Evolutionary conservation across 805 yeast species (phyloP).

Genomic region (Lipomyces yamanashiensis): DNA sequence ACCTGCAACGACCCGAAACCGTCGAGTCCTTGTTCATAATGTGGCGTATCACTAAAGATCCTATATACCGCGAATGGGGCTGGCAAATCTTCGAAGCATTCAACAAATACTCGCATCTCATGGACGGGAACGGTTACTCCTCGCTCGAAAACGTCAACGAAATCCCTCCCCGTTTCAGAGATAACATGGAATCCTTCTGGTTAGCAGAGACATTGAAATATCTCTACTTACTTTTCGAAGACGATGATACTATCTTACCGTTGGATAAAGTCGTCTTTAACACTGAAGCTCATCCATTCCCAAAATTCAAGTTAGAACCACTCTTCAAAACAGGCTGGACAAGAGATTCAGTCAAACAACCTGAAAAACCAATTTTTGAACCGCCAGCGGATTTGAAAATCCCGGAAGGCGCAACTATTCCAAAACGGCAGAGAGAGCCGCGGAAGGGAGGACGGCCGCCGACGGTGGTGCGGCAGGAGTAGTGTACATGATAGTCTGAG

Average conservation of each 20-base stretch:
- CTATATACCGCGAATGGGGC: constrained; percentile 79
- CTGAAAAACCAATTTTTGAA: background rate
- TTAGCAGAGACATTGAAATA: constrained; percentile 87
- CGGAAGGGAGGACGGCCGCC: background rate
- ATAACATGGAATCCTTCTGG: constrained; percentile 93
- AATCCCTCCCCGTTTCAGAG: constrained; percentile 57
- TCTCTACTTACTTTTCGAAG: constrained; percentile 77
- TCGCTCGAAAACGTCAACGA: constrained; percentile 68
- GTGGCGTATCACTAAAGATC: constrained; percentile 79
- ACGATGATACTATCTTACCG: constrained; percentile 64
- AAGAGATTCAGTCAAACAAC: background rate
- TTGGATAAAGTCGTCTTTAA: constrained; percentile 75
- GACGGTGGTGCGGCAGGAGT: background rate
- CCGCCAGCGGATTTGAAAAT: background rate
- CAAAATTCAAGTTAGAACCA: constrained; percentile 45
- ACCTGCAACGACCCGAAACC: constrained; percentile 91
- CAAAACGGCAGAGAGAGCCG: constrained; percentile 7
- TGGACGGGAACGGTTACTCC: constrained; percentile 56
- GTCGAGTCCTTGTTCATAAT: constrained; percentile 84
- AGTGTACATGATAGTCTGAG: background rate
- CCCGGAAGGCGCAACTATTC: background rate
- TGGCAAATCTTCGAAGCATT: constrained; percentile 80
- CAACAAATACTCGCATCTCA: constrained; percentile 59
- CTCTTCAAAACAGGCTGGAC: constrained; percentile 33
- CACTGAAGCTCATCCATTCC: constrained; percentile 94